A percentile compares a stretch with the other conserved stretches of the same genome.
phyloP scores from a whole-genome alignment of 495 filamentous ascomycete genomes.

The Aspergillus wentii region DNA sequence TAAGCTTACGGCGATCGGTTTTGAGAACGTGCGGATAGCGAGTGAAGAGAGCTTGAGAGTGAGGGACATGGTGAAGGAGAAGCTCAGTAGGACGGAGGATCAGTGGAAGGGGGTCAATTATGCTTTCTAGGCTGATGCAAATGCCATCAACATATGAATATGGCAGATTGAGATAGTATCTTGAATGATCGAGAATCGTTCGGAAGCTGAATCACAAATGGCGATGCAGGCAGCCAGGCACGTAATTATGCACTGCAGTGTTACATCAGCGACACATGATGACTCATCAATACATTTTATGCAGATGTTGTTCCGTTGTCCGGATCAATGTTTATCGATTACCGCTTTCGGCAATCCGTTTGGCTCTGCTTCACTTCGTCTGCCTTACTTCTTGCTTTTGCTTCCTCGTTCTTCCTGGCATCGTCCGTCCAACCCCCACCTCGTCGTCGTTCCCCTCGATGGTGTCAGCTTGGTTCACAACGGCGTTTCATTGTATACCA shows the following conservation, averaged over 20 bases:
- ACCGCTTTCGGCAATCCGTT: slow-evolving; percentile 36
- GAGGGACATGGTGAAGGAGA: slow-evolving; percentile 39
- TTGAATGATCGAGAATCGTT: too few relatives aligned
- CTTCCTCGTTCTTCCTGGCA: slow-evolving; percentile 6
- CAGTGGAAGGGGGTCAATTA: background rate
- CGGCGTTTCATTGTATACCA: slow-evolving; percentile 27
- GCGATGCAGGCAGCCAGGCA: too few relatives aligned
- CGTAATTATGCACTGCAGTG: slow-evolving; percentile 8
- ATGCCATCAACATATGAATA: background rate
- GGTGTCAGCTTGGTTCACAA: slow-evolving; percentile 20
- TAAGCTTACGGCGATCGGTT: slow-evolving; percentile 65
- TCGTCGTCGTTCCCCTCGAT: slow-evolving; percentile 10
- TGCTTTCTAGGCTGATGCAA: too few relatives aligned
- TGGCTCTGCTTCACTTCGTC: slow-evolving; percentile 21
- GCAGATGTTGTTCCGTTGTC: slow-evolving; percentile 18
- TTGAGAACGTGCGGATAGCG: slow-evolving; percentile 63
- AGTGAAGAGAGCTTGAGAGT: slow-evolving; percentile 68
- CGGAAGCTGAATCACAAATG: background rate
- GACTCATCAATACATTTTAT: background rate
- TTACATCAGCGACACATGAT: too few relatives aligned
- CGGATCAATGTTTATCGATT: slow-evolving; percentile 41
- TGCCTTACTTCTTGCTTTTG: slow-evolving; percentile 4
- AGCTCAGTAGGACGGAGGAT: too few relatives aligned
- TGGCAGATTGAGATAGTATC: background rate
- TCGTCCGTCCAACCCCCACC: slow-evolving; percentile 17